Evolutionary conservation across 1,139 yeast genomes (phyloP).

Genomic region (Geotrichum aggregatum): DNA sequence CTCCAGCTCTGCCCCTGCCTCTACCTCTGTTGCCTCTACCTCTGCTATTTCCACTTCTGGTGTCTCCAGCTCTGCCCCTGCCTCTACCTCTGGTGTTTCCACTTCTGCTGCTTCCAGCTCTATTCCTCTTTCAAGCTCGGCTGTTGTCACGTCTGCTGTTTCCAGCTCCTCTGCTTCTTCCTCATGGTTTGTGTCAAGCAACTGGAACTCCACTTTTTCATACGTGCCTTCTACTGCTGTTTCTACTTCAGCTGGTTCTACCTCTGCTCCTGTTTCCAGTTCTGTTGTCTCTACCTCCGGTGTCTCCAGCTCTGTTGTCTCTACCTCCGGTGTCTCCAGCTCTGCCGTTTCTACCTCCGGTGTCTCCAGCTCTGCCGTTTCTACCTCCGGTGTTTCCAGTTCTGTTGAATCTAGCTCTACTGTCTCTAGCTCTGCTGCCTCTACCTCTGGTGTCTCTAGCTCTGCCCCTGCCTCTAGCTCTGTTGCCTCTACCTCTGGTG

Average conservation of each 20-base stretch:
- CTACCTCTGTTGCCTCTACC: neutral
- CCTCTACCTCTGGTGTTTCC: neutral
- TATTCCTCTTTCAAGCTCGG: neutral
- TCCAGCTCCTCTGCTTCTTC: neutral
- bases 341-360: constrained; percentile 16
- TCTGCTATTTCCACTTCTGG: constrained; percentile 1
- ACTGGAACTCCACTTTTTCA: too few species aligned
- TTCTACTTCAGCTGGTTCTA: neutral
- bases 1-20: neutral
- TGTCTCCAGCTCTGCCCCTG: neutral
- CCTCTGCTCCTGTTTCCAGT: constrained; percentile 6
- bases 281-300: constrained; percentile 5
- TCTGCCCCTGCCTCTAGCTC: too few species aligned
- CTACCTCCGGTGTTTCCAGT: constrained; percentile 5
- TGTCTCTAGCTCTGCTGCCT: neutral
- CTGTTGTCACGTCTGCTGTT: neutral
- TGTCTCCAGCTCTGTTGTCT: neutral
- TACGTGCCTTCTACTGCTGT: constrained; percentile 3
- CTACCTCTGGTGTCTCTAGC: constrained; percentile 22
- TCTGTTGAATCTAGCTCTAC: constrained; percentile 1
- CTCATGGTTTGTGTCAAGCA: neutral
- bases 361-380: neutral
- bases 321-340: constrained; percentile 21
- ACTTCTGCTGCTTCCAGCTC: neutral
- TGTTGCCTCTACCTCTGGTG: neutral